phyloP scores from a whole-genome alignment of 441 rosid genomes.

The Syzygium syzygioides region DNA sequence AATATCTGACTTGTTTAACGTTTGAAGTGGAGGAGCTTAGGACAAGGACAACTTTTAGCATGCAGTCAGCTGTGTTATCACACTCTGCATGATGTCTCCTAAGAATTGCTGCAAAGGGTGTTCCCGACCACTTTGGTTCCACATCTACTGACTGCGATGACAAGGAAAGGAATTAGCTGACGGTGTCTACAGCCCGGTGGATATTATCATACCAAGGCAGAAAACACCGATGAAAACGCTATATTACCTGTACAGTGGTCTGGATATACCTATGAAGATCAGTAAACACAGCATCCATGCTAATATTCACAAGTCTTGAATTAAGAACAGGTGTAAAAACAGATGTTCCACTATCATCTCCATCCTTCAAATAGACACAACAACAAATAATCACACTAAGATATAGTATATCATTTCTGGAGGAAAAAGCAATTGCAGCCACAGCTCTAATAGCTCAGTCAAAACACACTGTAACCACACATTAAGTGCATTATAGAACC shows the following conservation, averaged over 20 bases:
- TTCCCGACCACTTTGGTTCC: conserved; percentile 76
- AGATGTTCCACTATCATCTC: conserved; percentile 34
- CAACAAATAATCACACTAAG: neutral
- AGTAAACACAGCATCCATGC: conserved; percentile 55
- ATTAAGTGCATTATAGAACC: neutral
- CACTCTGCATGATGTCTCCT: conserved; percentile 58
- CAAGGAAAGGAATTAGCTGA: conserved; percentile 4
- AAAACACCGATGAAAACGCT: conserved; percentile 5
- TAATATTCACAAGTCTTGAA: conserved; percentile 59
- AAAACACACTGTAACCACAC: neutral
- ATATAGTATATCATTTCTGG: conserved; percentile 2
- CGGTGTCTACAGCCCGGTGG: neutral
- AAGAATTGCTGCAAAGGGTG: conserved; percentile 93
- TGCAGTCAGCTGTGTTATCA: conserved; percentile 40
- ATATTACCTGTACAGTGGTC: conserved; percentile 67
- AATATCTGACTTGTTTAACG: conserved; percentile 76
- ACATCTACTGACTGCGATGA: conserved; percentile 60
- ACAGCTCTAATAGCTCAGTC: neutral
- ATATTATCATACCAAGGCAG: neutral
- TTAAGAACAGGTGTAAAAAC: conserved; percentile 51
- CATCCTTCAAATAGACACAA: conserved; percentile 44
- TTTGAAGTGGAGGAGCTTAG: conserved; percentile 56
- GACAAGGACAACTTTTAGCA: conserved; percentile 50
- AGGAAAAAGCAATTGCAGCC: neutral
- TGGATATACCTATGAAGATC: conserved; percentile 70